These are phyloP conservation scores for Trichocladium antarcticum DNA, from an alignment of 495 filamentous ascomycete genomes.

Conservation along the genomic window DNA sequence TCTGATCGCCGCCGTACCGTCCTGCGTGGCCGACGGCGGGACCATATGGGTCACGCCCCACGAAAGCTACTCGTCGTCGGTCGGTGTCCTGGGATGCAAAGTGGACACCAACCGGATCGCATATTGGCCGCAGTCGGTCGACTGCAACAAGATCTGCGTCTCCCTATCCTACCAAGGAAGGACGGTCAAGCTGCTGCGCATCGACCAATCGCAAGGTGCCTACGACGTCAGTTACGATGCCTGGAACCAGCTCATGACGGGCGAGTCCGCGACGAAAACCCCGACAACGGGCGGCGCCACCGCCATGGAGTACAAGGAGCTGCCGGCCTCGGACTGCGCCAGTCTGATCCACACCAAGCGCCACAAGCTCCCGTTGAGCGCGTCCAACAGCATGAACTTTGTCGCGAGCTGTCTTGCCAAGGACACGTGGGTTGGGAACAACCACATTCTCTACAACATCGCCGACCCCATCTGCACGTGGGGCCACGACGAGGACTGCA, in stretches of 20 bases:
- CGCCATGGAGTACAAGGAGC: constrained; percentile 33
- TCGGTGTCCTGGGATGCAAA: constrained; percentile 42
- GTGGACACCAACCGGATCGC: constrained; percentile 39
- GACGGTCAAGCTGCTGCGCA: constrained; percentile 33
- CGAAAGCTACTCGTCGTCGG: constrained; percentile 39
- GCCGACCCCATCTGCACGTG: constrained; percentile 34
- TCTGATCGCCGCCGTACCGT: constrained; percentile 18
- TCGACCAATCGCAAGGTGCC: constrained; percentile 39
- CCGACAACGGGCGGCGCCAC: constrained; percentile 34
- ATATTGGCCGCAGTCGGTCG: constrained; percentile 38
- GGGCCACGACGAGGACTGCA: constrained; percentile 37
- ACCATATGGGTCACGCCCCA: constrained; percentile 41
- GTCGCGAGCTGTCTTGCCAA: constrained; percentile 33
- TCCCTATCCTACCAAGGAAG: constrained; percentile 33
- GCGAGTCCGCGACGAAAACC: constrained; percentile 33
- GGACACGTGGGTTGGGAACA: constrained; percentile 34
- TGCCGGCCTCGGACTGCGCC: constrained; percentile 28
- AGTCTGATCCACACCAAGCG: constrained; percentile 33
- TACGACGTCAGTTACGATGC: constrained; percentile 42
- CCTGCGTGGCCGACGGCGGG: constrained; percentile 22
- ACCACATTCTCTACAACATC: constrained; percentile 38
- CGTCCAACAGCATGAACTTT: constrained; percentile 42
- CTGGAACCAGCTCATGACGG: constrained; percentile 40
- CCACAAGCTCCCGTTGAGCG: constrained; percentile 37
- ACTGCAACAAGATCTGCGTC: constrained; percentile 40